phyloP scores from a whole-genome alignment of 352 stramenopile species.

The Phytophthora cryptogea region DNA sequence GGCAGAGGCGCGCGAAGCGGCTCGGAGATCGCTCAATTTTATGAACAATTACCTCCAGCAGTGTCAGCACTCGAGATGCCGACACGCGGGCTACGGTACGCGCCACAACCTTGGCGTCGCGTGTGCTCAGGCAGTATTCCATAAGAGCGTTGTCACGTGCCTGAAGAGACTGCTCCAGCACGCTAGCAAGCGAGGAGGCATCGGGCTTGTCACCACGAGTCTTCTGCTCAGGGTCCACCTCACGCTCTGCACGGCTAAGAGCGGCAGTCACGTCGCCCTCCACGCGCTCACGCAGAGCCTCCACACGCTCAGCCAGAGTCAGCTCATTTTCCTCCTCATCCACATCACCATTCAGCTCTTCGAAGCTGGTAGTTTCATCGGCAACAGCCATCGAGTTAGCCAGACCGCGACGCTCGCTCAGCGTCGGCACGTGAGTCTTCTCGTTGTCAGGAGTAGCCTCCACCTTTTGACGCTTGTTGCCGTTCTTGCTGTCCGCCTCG shows the following conservation, averaged over 20 bases:
- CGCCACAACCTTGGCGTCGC: slow-evolving; percentile 74
- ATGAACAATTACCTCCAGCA: slow-evolving; percentile 79
- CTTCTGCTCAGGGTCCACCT: slow-evolving; percentile 43
- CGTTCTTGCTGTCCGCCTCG: slow-evolving; percentile 38
- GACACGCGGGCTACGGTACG: slow-evolving; percentile 80
- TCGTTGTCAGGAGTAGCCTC: slow-evolving; percentile 44
- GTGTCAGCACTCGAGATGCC: slow-evolving; percentile 71
- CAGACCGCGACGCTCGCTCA: slow-evolving; percentile 68
- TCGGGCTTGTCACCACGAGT: slow-evolving; percentile 57
- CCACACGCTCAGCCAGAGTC: slow-evolving; percentile 76
- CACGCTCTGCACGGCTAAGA: slow-evolving; percentile 53
- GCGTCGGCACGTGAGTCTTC: slow-evolving; percentile 71
- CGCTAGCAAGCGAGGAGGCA: slow-evolving; percentile 79
- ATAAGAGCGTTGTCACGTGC: slow-evolving; percentile 88
- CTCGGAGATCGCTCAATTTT: slow-evolving; percentile 85
- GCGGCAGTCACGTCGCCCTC: slow-evolving; percentile 71
- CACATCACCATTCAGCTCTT: slow-evolving; percentile 54
- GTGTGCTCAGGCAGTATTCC: slow-evolving; percentile 81
- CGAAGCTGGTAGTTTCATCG: slow-evolving; percentile 62
- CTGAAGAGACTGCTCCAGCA: slow-evolving; percentile 85
- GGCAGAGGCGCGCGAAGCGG: slow-evolving; percentile 78
- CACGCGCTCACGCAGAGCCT: slow-evolving; percentile 76
- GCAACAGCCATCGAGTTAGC: slow-evolving; percentile 61
- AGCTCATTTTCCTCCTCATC: slow-evolving; percentile 65
- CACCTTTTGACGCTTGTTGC: slow-evolving; percentile 70